These are phyloP conservation scores for Phellopilus nigrolimitatus DNA, from an alignment of 1,284 basidiomycete genomes.

Conservation along the genomic window DNA sequence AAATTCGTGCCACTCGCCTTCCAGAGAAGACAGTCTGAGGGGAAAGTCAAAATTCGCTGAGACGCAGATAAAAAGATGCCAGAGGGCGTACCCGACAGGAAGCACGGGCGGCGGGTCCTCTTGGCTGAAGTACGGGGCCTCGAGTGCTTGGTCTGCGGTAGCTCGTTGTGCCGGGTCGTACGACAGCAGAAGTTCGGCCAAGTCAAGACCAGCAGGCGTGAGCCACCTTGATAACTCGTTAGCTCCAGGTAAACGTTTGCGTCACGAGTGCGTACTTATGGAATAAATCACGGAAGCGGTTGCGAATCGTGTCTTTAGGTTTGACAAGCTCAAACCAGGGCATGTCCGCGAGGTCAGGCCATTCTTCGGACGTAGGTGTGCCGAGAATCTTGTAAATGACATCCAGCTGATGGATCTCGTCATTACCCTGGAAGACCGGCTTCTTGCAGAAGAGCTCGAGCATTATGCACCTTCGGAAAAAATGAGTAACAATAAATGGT, in stretches of 20 bases:
- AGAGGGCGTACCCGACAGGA: constrained; percentile 68
- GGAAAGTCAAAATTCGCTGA: constrained; percentile 10
- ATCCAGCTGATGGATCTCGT: constrained; percentile 96
- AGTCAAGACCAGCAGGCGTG: constrained; percentile 75
- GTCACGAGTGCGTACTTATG: constrained; percentile 53
- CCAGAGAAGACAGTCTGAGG: constrained; percentile 55
- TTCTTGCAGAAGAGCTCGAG: constrained; percentile 94
- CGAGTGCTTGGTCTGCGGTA: constrained; percentile 77
- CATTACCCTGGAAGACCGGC: constrained; percentile 92
- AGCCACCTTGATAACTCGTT: constrained; percentile 55
- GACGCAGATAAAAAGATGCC: constrained; percentile 1
- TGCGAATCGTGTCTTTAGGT: constrained; percentile 68
- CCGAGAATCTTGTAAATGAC: constrained; percentile 90
- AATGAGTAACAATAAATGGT: constrained; percentile 3
- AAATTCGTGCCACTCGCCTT: constrained; percentile 94
- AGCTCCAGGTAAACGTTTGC: background rate
- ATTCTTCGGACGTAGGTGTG: constrained; percentile 77
- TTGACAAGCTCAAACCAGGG: constrained; percentile 99
- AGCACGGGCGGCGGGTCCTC: constrained; percentile 72
- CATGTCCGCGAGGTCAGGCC: constrained; percentile 78
- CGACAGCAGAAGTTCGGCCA: constrained; percentile 79
- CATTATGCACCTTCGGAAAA: constrained; percentile 83
- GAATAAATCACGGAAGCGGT: constrained; percentile 75
- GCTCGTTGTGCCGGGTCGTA: constrained; percentile 81
- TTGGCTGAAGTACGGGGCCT: constrained; percentile 75